Evolutionary conservation across 805 yeast species (phyloP), one percentile per base, ranked within the genome.

Genomic region (Maudiozyma pseudohumilis): DNA sequence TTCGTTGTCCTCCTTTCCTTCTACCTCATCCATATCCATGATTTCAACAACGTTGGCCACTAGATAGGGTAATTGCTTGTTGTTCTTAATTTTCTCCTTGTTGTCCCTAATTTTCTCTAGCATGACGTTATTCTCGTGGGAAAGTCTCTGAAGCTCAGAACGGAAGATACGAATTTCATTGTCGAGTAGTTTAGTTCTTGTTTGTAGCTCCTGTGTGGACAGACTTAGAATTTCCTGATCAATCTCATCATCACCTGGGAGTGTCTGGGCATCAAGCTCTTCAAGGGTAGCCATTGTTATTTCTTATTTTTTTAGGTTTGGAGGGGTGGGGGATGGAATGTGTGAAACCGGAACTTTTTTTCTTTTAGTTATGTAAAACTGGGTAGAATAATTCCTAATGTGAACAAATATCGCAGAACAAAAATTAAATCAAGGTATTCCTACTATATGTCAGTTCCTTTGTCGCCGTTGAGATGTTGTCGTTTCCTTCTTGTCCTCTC

Each of bases 31-130:
- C 61, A 92, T 74, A 55, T 92, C 94, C 54, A 92, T 72, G 41
- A 92, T 68, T 63, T 92, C 99, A 24, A 92, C 97, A 36, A 92
- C 94, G 57, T 92, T 92, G 19, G 96, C 96, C 35, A 92, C 98
- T 40, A 92, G 67, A 53, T 92, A 92, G 12, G 99, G 99, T 53
- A 92, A 71, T 61, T 88, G 96, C 63, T 81, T 84, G 63, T 92
- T 92, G 60, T 92, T 89, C 54, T 85, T 85, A 62, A 92, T 89
- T 64, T 92, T 92, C 51, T 89, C 96, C 59, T 82, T 86, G 65
- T 92, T 92, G 54, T 92, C 97, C 60, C 88, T 87, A 63, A 92
- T 86, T 60, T 89, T 80, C 49, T 87, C 96, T 39, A 76, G 64
- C 96, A 89, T 92, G 35, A 86, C 85, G 40, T 85, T 76, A 66